Conservation (phyloP, 176 grass and related monocot species). For the Paspalum vaginatum region DNA sequence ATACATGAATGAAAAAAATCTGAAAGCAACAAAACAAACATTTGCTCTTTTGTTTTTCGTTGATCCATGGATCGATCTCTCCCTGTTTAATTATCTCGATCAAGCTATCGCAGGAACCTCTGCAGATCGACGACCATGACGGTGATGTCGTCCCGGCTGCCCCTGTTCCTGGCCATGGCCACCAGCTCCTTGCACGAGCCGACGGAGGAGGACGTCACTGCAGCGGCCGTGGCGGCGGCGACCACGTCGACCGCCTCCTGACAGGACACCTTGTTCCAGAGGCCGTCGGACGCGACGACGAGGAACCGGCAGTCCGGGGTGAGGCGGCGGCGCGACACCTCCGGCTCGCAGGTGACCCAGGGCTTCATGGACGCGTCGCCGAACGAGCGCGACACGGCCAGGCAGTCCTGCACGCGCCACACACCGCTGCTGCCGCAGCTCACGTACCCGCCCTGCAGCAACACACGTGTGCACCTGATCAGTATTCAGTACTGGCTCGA, state of each 20-base stretch:
- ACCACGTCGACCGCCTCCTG: conserved; percentile 75
- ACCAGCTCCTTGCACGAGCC: conserved; percentile 65
- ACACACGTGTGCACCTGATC: not conserved
- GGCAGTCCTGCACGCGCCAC: conserved; percentile 78
- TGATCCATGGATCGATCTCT: not conserved
- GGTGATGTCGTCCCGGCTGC: conserved; percentile 78
- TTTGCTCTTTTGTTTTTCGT: not conserved
- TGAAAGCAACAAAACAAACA: not conserved
- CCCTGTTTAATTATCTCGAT: too few relatives aligned
- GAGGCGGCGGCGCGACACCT: conserved; percentile 37
- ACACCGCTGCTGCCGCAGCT: conserved; percentile 59
- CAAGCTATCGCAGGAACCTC: conserved; percentile 16
- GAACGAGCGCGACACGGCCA: conserved; percentile 78
- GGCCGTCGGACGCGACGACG: conserved; percentile 76
- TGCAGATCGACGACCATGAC: conserved; percentile 72
- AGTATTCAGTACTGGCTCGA: too few relatives aligned
- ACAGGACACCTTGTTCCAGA: conserved; percentile 77
- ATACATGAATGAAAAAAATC: not conserved
- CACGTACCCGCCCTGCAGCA: conserved; percentile 68
- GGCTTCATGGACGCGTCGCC: conserved; percentile 71
- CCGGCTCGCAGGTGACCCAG: conserved; percentile 80
- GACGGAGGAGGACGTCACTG: not conserved
- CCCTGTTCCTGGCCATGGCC: conserved; percentile 51
- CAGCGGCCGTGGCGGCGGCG: not conserved
- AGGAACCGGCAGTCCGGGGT: conserved; percentile 53